A percentile compares a stretch with the other conserved stretches of the same genome.
These are phyloP conservation scores for Tylopilus subfusipes DNA, from an alignment of 768 basidiomycete genomes.

Conservation along the genomic window DNA sequence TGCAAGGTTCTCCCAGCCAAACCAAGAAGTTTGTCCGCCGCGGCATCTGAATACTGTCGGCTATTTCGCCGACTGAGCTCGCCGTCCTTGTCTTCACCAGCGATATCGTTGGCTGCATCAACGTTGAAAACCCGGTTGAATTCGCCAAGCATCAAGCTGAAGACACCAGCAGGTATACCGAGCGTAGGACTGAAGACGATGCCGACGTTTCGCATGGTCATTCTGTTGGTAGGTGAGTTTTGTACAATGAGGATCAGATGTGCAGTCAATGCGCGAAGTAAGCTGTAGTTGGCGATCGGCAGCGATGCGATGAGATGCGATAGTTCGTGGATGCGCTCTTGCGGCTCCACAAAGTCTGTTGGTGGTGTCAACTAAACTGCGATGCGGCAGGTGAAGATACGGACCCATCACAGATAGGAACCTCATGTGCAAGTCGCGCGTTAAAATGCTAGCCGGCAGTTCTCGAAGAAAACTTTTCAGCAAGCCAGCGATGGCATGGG, in stretches of 20 bases:
- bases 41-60: slow-evolving; percentile 76
- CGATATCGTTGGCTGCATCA: slow-evolving; percentile 36
- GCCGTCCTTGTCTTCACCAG: slow-evolving; percentile 25
- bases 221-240: slow-evolving; percentile 88
- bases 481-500: slow-evolving; percentile 94
- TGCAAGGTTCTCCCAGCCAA: slow-evolving; percentile 63
- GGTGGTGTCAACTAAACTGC: slow-evolving; percentile 13
- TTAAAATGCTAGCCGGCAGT: slow-evolving; percentile 87
- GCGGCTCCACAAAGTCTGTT: slow-evolving; percentile 82
- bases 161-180: slow-evolving; percentile 96
- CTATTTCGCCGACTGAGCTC: slow-evolving; percentile 71
- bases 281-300: slow-evolving; percentile 89
- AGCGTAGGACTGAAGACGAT: slow-evolving; percentile 98
- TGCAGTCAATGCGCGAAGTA: slow-evolving; percentile 90
- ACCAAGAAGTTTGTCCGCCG: slow-evolving; percentile 80
- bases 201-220: slow-evolving; percentile 98
- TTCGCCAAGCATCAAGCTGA: slow-evolving; percentile 90
- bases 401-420: slow-evolving; percentile 92
- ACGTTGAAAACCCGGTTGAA: slow-evolving; percentile 94
- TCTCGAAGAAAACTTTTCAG: slow-evolving; percentile 93
- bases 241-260: slow-evolving; percentile 94
- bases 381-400: slow-evolving; percentile 29
- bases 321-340: slow-evolving; percentile 86
- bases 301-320: slow-evolving; percentile 81
- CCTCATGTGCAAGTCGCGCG: slow-evolving; percentile 83